Percentiles rank a stretch among this genome's conserved stretches.
Evolutionary conservation across 805 yeast genomes (phyloP).

Genomic region (Crinitomyces ghanaensis): DNA sequence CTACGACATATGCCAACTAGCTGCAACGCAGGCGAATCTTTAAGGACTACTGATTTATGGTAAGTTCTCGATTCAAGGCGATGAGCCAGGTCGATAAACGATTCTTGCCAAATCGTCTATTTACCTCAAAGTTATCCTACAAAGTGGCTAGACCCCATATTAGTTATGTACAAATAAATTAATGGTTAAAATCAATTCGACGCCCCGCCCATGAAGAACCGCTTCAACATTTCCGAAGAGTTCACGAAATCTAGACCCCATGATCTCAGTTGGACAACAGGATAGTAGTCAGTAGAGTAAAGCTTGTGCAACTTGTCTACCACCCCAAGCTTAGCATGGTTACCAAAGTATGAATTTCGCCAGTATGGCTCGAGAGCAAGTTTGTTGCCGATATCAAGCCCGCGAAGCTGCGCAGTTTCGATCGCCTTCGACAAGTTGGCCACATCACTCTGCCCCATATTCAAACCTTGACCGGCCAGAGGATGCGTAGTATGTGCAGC

Average conservation of each 20-base stretch:
- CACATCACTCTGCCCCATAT: constrained; percentile 95
- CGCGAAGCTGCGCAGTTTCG: constrained; percentile 60
- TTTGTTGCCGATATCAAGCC: constrained; percentile 77
- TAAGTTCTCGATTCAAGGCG: too few relatives aligned
- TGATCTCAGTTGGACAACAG: constrained; percentile 65
- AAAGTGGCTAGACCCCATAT: too few relatives aligned
- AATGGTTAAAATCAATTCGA: constrained; percentile 17
- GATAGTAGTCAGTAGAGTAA: constrained; percentile 60
- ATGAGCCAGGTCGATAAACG: too few relatives aligned
- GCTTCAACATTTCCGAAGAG: constrained; percentile 52
- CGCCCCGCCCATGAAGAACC: constrained; percentile 50
- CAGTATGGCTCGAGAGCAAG: constrained; percentile 80
- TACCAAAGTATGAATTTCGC: constrained; percentile 67
- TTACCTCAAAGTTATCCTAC: too few relatives aligned
- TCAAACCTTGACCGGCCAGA: constrained; percentile 93
- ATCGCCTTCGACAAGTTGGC: constrained; percentile 55
- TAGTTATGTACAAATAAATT: too few relatives aligned
- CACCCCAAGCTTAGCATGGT: constrained; percentile 72
- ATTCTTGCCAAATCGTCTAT: too few relatives aligned
- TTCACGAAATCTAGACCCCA: constrained; percentile 66
- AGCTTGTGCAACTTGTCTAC: constrained; percentile 88
- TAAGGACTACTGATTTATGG: too few relatives aligned
- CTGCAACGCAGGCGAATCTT: too few relatives aligned
- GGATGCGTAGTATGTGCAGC: constrained; percentile 98
- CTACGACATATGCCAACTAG: too few relatives aligned